Conservation (phyloP, 2,329 filamentous ascomycete genomes). For the Penicillium italicum region DNA sequence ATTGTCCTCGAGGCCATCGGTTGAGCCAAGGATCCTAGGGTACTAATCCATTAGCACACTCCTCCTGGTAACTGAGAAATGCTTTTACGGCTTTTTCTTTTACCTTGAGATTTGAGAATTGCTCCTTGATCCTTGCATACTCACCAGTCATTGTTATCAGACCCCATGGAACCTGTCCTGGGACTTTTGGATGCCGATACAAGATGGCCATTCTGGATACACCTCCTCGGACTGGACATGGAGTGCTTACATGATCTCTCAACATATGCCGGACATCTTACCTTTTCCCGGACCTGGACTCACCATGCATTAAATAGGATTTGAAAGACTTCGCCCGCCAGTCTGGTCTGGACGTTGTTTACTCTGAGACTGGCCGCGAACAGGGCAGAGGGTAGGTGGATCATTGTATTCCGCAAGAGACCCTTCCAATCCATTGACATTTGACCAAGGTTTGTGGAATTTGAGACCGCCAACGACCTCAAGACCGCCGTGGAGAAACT, state of each 20-base stretch:
- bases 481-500: constrained; percentile 92
- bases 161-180: not conserved
- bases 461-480: constrained; percentile 86
- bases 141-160: not conserved
- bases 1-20: constrained; percentile 10
- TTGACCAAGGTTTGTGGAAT: constrained; percentile 80
- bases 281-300: constrained; percentile 62
- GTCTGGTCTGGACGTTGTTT: constrained; percentile 95
- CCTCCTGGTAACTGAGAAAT: not conserved
- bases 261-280: constrained; percentile 15
- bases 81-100: not conserved
- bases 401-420: constrained; percentile 18
- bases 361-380: constrained; percentile 91
- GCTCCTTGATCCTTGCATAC: not conserved
- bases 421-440: constrained; percentile 24
- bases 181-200: constrained; percentile 4
- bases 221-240: constrained; percentile 18
- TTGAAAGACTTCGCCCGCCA: constrained; percentile 99
- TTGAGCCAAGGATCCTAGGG: constrained; percentile 10
- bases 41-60: not conserved
- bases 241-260: constrained; percentile 3
- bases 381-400: constrained; percentile 80
- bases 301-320: constrained; percentile 84
- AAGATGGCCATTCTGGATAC: constrained; percentile 22
- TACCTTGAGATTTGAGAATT: not conserved